Base-by-base conservation (phyloP, 352 stramenopile genomes). In the Phytophthora vignae region DNA sequence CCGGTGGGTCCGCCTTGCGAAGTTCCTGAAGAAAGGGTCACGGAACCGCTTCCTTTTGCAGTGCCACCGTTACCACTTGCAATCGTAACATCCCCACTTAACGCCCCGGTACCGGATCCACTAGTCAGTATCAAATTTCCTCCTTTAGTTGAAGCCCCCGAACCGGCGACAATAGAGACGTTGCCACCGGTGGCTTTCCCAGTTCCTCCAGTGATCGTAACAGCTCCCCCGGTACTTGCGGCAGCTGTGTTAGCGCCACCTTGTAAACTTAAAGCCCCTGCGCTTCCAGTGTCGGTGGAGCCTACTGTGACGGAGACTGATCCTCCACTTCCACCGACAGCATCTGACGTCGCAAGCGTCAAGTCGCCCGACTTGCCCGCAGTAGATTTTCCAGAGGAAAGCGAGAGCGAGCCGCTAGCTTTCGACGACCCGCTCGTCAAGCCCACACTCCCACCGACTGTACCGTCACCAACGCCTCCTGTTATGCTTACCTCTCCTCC, bases 81-180 rank as follows among this genome's bases (percentile, higher is more conserved):
- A 33, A 85, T 63, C 1, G 60, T 22, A 1, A 85, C 40, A 36
- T 74, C 69, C 2, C 78, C 78, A 44, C 75, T 82, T 27, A 69
- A 21, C 22, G 67, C 64, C 44, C 22, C 65, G 19, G 49, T 55
- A 5, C 78, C 76, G 7, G 44, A 62, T 14, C 74, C 75, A 29
- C 74, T 82, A 4, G 50, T 73, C 8, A 85, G 59, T 21, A 48
- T 52, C 19, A 85, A 55, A 6, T n/a, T 69, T 11, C 78, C 78
- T 53, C 78, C 75, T 50, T 67, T 71, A 7, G 57, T 56, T 48
- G 50, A 64, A 5, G 62, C 42, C 11, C 64, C 69, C 25, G 60
- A 25, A 9, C 75, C 78, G 38, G 46, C 69, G 38, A 49, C 15
- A 27, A 85, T 22, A 15, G 22, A 25, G 25, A 82, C 31, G 15